These are phyloP conservation scores for Calocybe gambosa DNA, from an alignment of 1,284 basidiomycete species.

Conservation along the genomic window DNA sequence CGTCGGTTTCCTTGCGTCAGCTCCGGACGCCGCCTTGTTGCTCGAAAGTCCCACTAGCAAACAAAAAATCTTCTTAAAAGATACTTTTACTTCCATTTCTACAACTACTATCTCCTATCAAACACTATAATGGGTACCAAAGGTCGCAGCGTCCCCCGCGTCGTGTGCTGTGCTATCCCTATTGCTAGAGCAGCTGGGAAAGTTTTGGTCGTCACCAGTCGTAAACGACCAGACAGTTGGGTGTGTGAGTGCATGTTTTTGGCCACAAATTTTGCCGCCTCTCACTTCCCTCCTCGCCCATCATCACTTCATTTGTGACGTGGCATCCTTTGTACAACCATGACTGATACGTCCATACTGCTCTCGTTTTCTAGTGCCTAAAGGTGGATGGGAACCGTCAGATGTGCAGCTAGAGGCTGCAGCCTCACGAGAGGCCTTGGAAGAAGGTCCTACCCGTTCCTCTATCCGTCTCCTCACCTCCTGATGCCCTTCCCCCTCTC, in stretches of 20 bases:
- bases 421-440: constrained; percentile 80
- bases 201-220: constrained; percentile 74
- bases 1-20: not conserved
- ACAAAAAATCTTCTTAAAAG: not conserved
- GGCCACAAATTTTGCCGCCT: not conserved
- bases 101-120: not conserved
- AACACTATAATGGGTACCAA: constrained; percentile 58
- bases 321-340: constrained; percentile 8
- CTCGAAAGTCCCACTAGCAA: not conserved
- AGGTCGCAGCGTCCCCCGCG: constrained; percentile 68
- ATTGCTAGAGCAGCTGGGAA: constrained; percentile 65
- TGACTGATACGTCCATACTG: constrained; percentile 8
- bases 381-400: constrained; percentile 79
- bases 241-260: constrained; percentile 63
- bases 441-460: constrained; percentile 87
- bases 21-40: not conserved
- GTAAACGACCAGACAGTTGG: constrained; percentile 73
- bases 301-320: constrained; percentile 11
- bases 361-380: constrained; percentile 53
- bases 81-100: not conserved
- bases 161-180: constrained; percentile 83
- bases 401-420: constrained; percentile 76
- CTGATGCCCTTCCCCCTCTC: constrained; percentile 40
- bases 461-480: constrained; percentile 66
- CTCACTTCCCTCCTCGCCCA: not conserved